Percentiles rank a stretch among this genome's conserved stretches.
Conservation (phyloP, 2,329 filamentous ascomycete genomes). For the Aspergillus hortae region DNA sequence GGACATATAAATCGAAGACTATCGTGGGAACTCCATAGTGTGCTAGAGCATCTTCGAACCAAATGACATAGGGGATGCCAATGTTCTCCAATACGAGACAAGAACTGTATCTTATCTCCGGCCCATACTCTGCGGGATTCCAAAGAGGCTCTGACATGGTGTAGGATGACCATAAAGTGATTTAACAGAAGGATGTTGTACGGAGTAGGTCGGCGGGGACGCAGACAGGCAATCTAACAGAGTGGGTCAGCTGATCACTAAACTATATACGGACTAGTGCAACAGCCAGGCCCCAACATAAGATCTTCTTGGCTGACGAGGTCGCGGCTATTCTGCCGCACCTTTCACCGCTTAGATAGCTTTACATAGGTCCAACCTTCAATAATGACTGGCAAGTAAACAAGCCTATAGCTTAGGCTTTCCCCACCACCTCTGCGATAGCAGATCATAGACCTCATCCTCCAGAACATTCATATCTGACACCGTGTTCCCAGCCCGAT, state of each 20-base stretch:
- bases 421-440: conserved; percentile 51
- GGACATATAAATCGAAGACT: conserved; percentile 13
- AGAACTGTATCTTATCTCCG: conserved; percentile 1
- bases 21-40: conserved; percentile 13
- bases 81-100: neutral
- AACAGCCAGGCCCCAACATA: no score
- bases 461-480: conserved; percentile 40
- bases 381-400: no score
- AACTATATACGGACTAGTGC: no score
- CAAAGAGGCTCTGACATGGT: neutral
- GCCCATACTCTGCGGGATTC: neutral
- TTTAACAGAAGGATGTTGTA: neutral
- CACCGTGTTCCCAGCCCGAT: conserved; percentile 44
- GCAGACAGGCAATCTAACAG: no score
- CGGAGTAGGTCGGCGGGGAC: neutral
- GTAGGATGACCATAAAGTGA: neutral
- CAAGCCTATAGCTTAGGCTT: conserved; percentile 24
- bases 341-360: no score
- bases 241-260: no score
- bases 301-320: no score
- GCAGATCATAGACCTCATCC: conserved; percentile 49
- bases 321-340: no score
- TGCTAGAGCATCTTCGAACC: conserved; percentile 11
- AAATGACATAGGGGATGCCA: conserved; percentile 2
- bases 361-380: no score